phyloP scores from a whole-genome alignment of 331 rosid species.

The Acacia pycnantha region DNA sequence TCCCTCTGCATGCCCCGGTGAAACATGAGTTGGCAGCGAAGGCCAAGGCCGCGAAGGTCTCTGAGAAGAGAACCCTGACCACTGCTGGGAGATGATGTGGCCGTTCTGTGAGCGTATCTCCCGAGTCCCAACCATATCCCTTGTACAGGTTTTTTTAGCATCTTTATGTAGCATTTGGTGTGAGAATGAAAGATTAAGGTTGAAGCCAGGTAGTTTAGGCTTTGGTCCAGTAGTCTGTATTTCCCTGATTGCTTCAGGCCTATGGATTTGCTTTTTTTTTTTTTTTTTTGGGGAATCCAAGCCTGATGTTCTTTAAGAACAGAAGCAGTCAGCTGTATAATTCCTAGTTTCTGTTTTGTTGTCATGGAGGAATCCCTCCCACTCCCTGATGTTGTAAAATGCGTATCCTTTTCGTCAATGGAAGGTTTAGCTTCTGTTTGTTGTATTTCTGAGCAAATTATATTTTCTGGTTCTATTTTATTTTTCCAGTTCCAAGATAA shows the following conservation, averaged over 20 bases:
- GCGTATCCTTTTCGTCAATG: conserved; percentile 8
- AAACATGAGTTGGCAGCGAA: conserved; percentile 6
- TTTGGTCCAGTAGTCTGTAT: conserved; percentile 18
- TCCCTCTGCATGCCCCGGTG: too few relatives aligned
- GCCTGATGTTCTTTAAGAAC: conserved; percentile 30
- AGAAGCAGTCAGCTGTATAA: conserved; percentile 19
- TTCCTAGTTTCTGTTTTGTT: conserved; percentile 12
- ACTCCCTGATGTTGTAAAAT: conserved; percentile 31
- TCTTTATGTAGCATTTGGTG: conserved; percentile 8
- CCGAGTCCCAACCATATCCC: conserved; percentile 1
- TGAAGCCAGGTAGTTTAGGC: conserved; percentile 14
- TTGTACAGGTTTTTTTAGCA: conserved; percentile 40
- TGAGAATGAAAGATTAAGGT: conserved; percentile 29
- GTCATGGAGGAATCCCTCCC: conserved; percentile 18
- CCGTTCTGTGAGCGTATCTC: conserved; percentile 17
- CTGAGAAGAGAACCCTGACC: conserved; percentile 41
- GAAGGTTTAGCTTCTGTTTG: background rate
- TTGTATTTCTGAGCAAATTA: background rate
- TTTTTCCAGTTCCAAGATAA: background rate
- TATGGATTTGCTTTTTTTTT: conserved; percentile 49
- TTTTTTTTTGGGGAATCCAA: conserved; percentile 36
- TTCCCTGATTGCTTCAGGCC: conserved; percentile 30
- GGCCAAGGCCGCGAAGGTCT: background rate
- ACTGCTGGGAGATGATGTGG: conserved; percentile 49
- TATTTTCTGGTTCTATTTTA: background rate